Conservation (phyloP, 371 early-diverging fungal genomes). For the Syncephalastrum racemosum region DNA sequence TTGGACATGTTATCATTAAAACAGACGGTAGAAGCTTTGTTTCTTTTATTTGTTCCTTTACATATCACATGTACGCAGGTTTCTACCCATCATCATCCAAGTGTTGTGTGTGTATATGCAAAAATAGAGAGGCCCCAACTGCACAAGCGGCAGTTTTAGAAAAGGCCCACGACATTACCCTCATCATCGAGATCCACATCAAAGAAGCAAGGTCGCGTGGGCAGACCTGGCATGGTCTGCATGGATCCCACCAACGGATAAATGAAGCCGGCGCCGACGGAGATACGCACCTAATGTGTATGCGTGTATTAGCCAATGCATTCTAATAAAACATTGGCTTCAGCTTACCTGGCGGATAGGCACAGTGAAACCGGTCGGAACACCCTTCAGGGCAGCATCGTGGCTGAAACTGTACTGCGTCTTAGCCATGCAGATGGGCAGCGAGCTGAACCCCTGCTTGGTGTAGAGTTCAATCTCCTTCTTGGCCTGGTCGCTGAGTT, state of each 20-base stretch:
- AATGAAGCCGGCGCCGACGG: constrained; percentile 97
- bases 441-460: constrained; percentile 75
- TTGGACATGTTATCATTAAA: too few relatives aligned
- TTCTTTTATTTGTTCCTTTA: too few relatives aligned
- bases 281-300: constrained; percentile 64
- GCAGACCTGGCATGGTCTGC: constrained; percentile 98
- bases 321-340: too few relatives aligned
- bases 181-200: constrained; percentile 95
- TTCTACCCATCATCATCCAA: too few relatives aligned
- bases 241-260: constrained; percentile 95
- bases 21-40: too few relatives aligned
- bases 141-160: constrained; percentile 47
- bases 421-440: constrained; percentile 99
- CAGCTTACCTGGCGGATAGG: constrained; percentile 66
- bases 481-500: constrained; percentile 77
- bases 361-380: constrained; percentile 89
- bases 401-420: constrained; percentile 92
- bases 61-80: too few relatives aligned
- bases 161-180: constrained; percentile 83
- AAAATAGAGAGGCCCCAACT: too few relatives aligned
- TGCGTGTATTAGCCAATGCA: too few relatives aligned
- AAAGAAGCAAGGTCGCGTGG: constrained; percentile 96
- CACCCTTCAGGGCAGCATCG: constrained; percentile 89
- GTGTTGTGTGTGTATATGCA: too few relatives aligned
- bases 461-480: constrained; percentile 83